Percentiles rank a stretch among this genome's conserved stretches.
phyloP scores from a whole-genome alignment of 2,329 filamentous ascomycete species.

The Trichoderma oligosporum region DNA sequence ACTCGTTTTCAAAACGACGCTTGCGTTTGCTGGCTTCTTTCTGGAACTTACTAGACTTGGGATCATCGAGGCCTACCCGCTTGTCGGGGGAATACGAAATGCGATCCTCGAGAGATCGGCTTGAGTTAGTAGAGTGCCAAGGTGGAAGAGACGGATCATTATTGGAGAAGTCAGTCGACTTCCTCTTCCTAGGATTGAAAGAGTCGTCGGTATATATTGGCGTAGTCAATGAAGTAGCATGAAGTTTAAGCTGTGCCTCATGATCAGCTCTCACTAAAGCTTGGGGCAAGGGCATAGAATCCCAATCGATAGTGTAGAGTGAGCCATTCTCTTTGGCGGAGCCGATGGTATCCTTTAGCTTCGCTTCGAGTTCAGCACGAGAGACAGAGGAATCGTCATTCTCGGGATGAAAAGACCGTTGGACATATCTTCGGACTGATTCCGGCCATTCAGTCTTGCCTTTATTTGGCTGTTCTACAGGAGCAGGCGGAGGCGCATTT shows the following conservation, averaged over 20 bases:
- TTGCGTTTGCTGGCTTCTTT: conserved; percentile 87
- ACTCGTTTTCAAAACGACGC: conserved; percentile 74
- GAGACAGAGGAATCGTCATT: conserved; percentile 62
- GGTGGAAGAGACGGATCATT: conserved; percentile 56
- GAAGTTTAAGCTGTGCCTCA: conserved; percentile 44
- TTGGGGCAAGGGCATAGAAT: conserved; percentile 77
- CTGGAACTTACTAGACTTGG: conserved; percentile 79
- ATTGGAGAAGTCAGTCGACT: conserved; percentile 63
- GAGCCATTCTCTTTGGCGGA: conserved; percentile 70
- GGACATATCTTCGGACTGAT: conserved; percentile 83
- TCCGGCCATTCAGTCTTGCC: conserved; percentile 74
- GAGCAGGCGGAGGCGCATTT: conserved; percentile 30
- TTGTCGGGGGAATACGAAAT: conserved; percentile 57
- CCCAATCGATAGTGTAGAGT: conserved; percentile 77
- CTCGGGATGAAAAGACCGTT: conserved; percentile 76
- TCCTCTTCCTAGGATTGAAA: conserved; percentile 68
- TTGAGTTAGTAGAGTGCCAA: conserved; percentile 69
- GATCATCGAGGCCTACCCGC: conserved; percentile 44
- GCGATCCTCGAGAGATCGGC: conserved; percentile 65
- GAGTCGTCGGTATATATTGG: conserved; percentile 26
- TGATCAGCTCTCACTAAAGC: conserved; percentile 73
- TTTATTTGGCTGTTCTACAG: conserved; percentile 37
- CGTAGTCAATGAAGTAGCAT: conserved; percentile 22
- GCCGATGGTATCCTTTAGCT: conserved; percentile 81
- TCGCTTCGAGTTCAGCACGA: conserved; percentile 71